Conservation (phyloP, 140 eudicot genomes). For the Artemisia princeps region DNA sequence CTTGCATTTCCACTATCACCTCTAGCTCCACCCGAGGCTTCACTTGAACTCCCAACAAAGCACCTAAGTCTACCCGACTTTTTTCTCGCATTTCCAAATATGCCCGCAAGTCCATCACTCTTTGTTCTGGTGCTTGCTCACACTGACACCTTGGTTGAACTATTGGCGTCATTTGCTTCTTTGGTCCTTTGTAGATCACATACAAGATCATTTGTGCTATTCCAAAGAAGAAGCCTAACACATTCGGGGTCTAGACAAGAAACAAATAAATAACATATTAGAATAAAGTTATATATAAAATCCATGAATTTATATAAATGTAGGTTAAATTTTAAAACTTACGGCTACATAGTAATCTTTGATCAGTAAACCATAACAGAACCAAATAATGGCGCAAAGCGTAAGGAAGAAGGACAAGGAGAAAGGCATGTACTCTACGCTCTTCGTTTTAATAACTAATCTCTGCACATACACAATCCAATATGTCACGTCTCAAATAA, state of each 20-base stretch:
- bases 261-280: neutral
- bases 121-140: neutral
- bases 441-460: constrained; percentile 62
- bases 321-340: constrained; percentile 18
- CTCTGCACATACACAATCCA: constrained; percentile 40
- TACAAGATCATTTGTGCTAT: constrained; percentile 61
- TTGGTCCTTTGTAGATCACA: constrained; percentile 38
- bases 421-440: constrained; percentile 87
- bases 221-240: constrained; percentile 69
- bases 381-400: constrained; percentile 69
- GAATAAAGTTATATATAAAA: neutral
- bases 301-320: neutral
- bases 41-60: constrained; percentile 6
- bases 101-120: constrained; percentile 23
- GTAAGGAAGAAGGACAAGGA: constrained; percentile 69
- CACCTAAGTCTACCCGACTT: constrained; percentile 1
- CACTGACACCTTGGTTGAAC: constrained; percentile 7
- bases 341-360: constrained; percentile 64
- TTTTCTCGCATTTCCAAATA: constrained; percentile 18
- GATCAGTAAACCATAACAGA: constrained; percentile 59
- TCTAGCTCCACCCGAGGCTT: constrained; percentile 8
- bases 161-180: constrained; percentile 33
- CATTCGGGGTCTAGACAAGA: constrained; percentile 52
- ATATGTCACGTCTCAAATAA: neutral
- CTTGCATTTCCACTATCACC: constrained; percentile 18